Evolutionary conservation across 371 early-diverging fungal species (phyloP).

Genomic region (Sporodiniella umbellata): DNA sequence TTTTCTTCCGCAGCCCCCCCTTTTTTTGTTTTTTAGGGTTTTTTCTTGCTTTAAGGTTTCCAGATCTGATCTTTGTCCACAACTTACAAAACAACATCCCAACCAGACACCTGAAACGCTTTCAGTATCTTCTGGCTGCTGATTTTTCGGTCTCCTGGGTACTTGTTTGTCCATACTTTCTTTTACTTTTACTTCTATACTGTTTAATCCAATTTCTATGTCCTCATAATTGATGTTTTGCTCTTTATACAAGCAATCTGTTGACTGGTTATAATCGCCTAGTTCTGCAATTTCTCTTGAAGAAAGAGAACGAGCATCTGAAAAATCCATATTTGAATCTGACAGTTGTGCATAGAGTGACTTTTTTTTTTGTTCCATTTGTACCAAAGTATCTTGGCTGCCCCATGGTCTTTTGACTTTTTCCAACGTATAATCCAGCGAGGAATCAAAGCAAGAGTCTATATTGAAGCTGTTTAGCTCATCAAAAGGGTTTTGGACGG

Average conservation of each 20-base stretch:
- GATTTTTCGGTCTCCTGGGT: neutral
- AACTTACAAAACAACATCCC: constrained; percentile 40
- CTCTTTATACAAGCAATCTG: neutral
- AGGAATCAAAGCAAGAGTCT: constrained; percentile 1
- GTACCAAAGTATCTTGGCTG: constrained; percentile 45
- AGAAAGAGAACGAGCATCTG: constrained; percentile 4
- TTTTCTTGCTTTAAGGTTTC: constrained; percentile 3
- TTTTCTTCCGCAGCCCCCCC: constrained; percentile 24
- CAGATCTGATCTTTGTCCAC: constrained; percentile 14
- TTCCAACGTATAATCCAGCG: neutral
- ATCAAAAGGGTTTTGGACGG: neutral
- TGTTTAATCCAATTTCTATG: neutral
- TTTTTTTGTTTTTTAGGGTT: constrained; percentile 12
- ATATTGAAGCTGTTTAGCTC: constrained; percentile 9
- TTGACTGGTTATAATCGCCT: neutral
- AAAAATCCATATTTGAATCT: neutral
- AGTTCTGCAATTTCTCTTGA: constrained; percentile 6
- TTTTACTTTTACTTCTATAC: neutral
- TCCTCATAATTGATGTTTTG: neutral
- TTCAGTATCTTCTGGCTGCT: constrained; percentile 1
- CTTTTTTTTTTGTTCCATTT: constrained; percentile 18
- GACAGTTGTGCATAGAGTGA: constrained; percentile 22
- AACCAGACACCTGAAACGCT: constrained; percentile 29
- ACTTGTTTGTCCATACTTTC: neutral
- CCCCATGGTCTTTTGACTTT: constrained; percentile 29